Conservation (phyloP, 1,284 basidiomycete species). For the Testicularia cyperi region DNA sequence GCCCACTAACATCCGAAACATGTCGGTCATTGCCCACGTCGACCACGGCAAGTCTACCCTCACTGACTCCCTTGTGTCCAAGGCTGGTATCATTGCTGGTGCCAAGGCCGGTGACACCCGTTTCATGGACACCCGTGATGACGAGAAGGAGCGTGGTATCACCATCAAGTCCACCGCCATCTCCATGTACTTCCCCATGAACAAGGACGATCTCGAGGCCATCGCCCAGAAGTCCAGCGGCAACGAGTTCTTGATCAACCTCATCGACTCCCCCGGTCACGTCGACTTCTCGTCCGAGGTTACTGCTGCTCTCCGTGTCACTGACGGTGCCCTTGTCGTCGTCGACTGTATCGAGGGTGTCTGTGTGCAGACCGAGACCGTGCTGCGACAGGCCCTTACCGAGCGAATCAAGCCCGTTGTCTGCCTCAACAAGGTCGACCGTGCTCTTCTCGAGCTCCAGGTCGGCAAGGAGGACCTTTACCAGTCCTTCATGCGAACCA, state of each 20-base stretch:
- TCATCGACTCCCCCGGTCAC: slow-evolving; percentile 99
- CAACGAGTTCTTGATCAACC: slow-evolving; percentile 97
- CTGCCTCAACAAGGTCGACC: slow-evolving; percentile 99
- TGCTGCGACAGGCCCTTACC: slow-evolving; percentile 91
- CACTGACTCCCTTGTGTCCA: slow-evolving; percentile 97
- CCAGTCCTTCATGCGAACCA: slow-evolving; percentile 96
- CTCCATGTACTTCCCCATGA: slow-evolving; percentile 98
- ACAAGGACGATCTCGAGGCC: slow-evolving; percentile 71
- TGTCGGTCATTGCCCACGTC: slow-evolving; percentile 74
- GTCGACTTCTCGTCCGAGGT: slow-evolving; percentile 99
- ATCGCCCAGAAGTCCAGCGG: slow-evolving; percentile 94
- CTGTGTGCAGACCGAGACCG: slow-evolving; percentile 99
- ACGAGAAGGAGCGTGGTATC: slow-evolving; percentile 99
- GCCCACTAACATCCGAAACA: slow-evolving; percentile 87
- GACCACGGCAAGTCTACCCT: slow-evolving; percentile 99
- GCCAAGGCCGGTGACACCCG: slow-evolving; percentile 93
- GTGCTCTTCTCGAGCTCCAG: slow-evolving; percentile 97
- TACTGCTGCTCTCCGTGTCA: slow-evolving; percentile 98
- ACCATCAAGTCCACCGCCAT: slow-evolving; percentile 99
- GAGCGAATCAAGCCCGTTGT: slow-evolving; percentile 99
- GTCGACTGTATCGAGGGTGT: slow-evolving; percentile 99
- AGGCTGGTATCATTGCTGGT: slow-evolving; percentile 97
- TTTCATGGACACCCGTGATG: slow-evolving; percentile 94
- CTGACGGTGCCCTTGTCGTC: slow-evolving; percentile 86
- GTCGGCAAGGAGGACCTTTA: slow-evolving; percentile 95